Evolutionary conservation across 176 grass and related monocot genomes (phyloP), one percentile per base, ranked within the genome.

Genomic region (Musa beccarii): DNA sequence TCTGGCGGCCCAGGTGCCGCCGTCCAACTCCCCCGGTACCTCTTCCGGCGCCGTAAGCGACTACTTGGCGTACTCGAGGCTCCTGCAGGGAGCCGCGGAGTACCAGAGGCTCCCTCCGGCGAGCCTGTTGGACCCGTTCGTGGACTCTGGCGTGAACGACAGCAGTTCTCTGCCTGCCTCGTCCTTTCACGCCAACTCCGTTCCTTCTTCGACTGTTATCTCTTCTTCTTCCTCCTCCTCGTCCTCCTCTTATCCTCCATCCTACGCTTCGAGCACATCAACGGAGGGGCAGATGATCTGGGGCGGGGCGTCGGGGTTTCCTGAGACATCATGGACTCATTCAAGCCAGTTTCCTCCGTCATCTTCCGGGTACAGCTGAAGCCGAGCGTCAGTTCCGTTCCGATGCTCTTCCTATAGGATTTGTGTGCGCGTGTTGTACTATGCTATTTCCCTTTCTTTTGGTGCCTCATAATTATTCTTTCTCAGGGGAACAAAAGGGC

Each of bases 11-110:
- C 10, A 1, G 50, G n/a, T 22, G 8, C 10, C 62, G 21, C 1
- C 63, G 1, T 26, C 74, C 21, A n/a, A 10, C 10, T 25, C 11
- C 34, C 10, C 74, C 8, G 7, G 28, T 22, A 10, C 4, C 10
- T 9, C 56, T 11, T 9, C 28, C 1, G 28, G 25, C 12, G 19
- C 13, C 28, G 14, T 51, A 53, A 65, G 28, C 28, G 76, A 78
- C 63, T 78, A 78, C 63, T 7, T 28, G n/a, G 51, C 65, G 21
- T 78, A 78, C 76, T 78, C 63, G 6, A 66, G 63, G 64, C 24
- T 78, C 15, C 20, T 78, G 15, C 63, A 68, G 50, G 76, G 76
- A 1, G n/a, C 16, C 9, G 57, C 28, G 55, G 56, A 63, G 43
- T 51, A 63, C 28, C 74, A 76, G 55, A 49, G 74, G 22, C 8